These are phyloP conservation scores for Stagonosporopsis chrysanthemi DNA, from an alignment of 2,329 filamentous ascomycete genomes.

Conservation along the genomic window DNA sequence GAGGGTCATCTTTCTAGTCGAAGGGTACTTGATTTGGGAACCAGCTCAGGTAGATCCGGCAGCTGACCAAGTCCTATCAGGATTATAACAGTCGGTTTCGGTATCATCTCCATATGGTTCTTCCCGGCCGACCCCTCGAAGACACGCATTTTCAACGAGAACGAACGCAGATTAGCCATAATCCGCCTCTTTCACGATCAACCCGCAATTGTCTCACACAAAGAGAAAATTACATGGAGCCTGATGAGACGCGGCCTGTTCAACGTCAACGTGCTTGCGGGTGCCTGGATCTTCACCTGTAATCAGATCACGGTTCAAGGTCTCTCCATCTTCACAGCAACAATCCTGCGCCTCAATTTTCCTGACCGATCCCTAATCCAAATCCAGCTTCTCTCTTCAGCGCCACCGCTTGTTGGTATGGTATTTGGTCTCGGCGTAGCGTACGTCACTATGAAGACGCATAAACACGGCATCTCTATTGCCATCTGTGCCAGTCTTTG, in stretches of 20 bases:
- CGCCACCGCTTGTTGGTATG: slow-evolving; percentile 1
- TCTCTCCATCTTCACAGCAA: slow-evolving; percentile 1
- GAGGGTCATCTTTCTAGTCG: not conserved
- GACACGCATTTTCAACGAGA: not conserved
- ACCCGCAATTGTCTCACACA: not conserved
- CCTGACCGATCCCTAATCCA: not conserved
- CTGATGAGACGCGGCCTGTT: not conserved
- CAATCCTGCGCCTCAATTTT: slow-evolving; percentile 1
- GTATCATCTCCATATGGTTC: not conserved
- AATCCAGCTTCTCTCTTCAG: not conserved
- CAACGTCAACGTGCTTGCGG: not conserved
- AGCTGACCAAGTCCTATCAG: not conserved
- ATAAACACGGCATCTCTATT: not conserved
- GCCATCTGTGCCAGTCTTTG: not conserved
- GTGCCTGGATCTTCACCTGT: slow-evolving; percentile 6
- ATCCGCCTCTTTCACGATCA: not conserved
- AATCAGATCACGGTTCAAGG: slow-evolving; percentile 5
- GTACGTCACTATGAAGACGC: slow-evolving; percentile 4
- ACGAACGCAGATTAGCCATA: not conserved
- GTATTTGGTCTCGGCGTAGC: not conserved
- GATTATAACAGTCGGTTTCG: not conserved
- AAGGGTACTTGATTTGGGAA: not conserved
- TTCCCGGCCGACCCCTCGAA: not conserved
- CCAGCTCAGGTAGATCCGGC: not conserved
- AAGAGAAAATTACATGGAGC: not conserved